These are phyloP conservation scores for Penicillium lividum DNA, from an alignment of 495 filamentous ascomycete species.

Conservation along the genomic window DNA sequence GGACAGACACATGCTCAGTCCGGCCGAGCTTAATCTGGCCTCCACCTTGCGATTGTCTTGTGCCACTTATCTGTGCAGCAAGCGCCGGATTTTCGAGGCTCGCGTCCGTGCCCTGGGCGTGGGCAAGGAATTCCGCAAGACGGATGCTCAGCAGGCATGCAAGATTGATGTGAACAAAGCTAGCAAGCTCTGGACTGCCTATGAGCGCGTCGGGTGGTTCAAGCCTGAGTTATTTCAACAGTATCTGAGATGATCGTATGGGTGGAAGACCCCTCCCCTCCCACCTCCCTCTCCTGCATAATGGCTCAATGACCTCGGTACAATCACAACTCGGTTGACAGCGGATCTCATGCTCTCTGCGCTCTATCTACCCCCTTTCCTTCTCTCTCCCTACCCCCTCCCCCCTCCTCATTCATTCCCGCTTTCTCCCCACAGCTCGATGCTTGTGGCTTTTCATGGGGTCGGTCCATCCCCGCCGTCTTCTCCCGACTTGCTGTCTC, in stretches of 20 bases:
- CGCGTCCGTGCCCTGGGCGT: constrained; percentile 67
- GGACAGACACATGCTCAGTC: constrained; percentile 72
- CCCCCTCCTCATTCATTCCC: background rate
- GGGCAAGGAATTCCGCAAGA: constrained; percentile 91
- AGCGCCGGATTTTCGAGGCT: constrained; percentile 86
- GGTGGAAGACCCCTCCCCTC: background rate
- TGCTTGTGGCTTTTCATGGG: background rate
- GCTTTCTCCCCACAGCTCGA: background rate
- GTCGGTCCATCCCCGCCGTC: background rate
- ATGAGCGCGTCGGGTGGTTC: constrained; percentile 89
- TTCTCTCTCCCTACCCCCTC: background rate
- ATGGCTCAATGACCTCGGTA: background rate
- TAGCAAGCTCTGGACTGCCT: constrained; percentile 91
- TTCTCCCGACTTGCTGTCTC: background rate
- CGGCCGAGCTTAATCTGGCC: constrained; percentile 76
- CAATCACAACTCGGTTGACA: background rate
- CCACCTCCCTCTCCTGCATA: background rate
- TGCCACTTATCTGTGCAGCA: constrained; percentile 91
- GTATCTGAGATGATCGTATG: constrained; percentile 40
- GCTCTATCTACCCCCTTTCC: background rate
- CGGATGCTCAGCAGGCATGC: constrained; percentile 94
- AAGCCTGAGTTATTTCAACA: constrained; percentile 59
- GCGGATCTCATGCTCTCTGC: background rate
- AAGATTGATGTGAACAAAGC: constrained; percentile 99
- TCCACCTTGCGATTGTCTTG: constrained; percentile 80